Evolutionary conservation across 257 asterid species (phyloP).

Genomic region (Fraxinus americana): DNA sequence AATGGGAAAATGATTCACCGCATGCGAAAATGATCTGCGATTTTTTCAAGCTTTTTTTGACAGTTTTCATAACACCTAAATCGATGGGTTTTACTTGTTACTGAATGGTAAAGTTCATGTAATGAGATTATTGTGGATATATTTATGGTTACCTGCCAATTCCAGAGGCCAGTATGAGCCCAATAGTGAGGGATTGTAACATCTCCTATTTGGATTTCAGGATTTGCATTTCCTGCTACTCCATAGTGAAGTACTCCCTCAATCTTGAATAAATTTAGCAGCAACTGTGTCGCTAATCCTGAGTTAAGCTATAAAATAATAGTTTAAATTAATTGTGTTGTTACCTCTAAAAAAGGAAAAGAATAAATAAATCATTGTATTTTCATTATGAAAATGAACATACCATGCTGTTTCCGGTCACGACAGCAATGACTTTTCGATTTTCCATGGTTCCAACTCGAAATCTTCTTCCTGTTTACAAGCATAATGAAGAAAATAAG

Average conservation of each 20-base stretch:
- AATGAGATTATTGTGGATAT: no score
- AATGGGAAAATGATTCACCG: no score
- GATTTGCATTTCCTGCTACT: conserved; percentile 65
- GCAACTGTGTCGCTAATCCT: conserved; percentile 57
- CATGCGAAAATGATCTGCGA: no score
- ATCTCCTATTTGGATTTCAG: conserved; percentile 53
- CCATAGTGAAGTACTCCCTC: conserved; percentile 71
- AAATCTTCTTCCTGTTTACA: conserved; percentile 30
- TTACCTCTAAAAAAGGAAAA: neutral
- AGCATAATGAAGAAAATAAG: neutral
- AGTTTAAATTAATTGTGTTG: neutral
- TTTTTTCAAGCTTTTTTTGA: no score
- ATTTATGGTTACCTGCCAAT: conserved; percentile 53
- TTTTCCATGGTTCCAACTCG: conserved; percentile 22
- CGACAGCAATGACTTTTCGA: conserved; percentile 24
- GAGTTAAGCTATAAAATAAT: conserved; percentile 47
- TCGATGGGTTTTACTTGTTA: no score
- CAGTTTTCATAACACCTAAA: no score
- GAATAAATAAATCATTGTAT: neutral
- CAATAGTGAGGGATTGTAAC: conserved; percentile 58
- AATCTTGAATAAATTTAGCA: conserved; percentile 44
- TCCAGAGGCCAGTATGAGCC: conserved; percentile 65
- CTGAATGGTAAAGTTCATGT: neutral
- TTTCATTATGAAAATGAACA: neutral
- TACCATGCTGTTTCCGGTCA: conserved; percentile 37